phyloP scores from a whole-genome alignment of 1,284 basidiomycete genomes.

The Trametes versicolor region DNA sequence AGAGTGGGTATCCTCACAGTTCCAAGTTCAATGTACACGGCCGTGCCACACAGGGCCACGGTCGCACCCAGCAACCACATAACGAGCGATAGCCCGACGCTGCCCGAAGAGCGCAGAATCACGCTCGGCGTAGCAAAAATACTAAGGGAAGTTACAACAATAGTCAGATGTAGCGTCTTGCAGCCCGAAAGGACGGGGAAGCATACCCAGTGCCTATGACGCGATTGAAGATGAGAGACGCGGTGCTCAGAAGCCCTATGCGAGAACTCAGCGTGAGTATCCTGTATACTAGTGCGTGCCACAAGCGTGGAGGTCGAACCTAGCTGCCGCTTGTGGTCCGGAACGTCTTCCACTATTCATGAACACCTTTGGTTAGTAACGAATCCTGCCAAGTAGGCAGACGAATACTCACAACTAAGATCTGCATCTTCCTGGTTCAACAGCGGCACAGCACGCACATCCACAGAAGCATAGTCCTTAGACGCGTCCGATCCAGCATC shows the following conservation, averaged over 20 bases:
- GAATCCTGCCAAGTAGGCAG: neutral
- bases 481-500: neutral
- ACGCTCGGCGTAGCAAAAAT: conserved; percentile 80
- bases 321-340: conserved; percentile 35
- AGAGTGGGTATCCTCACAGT: conserved; percentile 54
- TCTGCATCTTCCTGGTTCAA: conserved; percentile 18
- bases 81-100: conserved; percentile 67
- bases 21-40: conserved; percentile 79
- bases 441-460: conserved; percentile 13
- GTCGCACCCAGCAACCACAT: conserved; percentile 79
- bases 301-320: conserved; percentile 21
- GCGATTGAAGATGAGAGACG: conserved; percentile 80
- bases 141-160: conserved; percentile 46
- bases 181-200: conserved; percentile 24
- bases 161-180: neutral
- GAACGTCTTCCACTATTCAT: conserved; percentile 22
- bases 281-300: neutral
- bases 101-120: conserved; percentile 72
- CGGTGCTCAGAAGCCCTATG: conserved; percentile 65
- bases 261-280: neutral
- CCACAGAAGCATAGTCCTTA: conserved; percentile 28
- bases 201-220: conserved; percentile 78
- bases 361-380: neutral
- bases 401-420: neutral
- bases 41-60: conserved; percentile 70